Conservation (phyloP, 345 rosid species). For the Salix caprea region DNA sequence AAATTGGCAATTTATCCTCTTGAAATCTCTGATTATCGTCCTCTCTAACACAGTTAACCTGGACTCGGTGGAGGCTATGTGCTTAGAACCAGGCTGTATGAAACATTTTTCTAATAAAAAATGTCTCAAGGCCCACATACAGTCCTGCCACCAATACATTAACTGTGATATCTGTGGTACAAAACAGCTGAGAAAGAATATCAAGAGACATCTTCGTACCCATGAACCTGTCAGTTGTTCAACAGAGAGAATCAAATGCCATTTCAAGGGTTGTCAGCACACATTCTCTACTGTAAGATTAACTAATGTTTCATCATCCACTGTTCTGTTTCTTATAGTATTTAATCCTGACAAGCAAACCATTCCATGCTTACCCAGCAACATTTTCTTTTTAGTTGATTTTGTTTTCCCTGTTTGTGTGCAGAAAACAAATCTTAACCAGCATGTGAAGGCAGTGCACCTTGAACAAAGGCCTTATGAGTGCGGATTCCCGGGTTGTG, state of each 20-base stretch:
- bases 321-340: background rate
- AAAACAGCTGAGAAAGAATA: constrained; percentile 64
- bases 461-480: constrained; percentile 45
- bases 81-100: constrained; percentile 72
- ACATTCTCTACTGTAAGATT: constrained; percentile 63
- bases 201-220: constrained; percentile 61
- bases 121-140: constrained; percentile 63
- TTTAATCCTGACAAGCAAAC: background rate
- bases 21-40: constrained; percentile 9
- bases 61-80: constrained; percentile 65
- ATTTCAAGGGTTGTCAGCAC: constrained; percentile 50
- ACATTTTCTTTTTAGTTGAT: background rate
- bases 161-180: constrained; percentile 63
- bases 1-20: background rate
- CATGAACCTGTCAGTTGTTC: constrained; percentile 42
- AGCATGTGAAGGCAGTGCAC: constrained; percentile 74
- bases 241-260: constrained; percentile 46
- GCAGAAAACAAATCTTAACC: constrained; percentile 67
- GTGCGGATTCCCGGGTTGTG: constrained; percentile 59
- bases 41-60: constrained; percentile 52
- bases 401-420: background rate
- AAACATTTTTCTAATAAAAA: constrained; percentile 62
- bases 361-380: background rate
- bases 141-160: constrained; percentile 53
- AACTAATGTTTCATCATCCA: background rate